Evolutionary conservation across 495 filamentous ascomycete species (phyloP), one percentile per base, ranked within the genome.

Genomic region (Daldinia childiae): DNA sequence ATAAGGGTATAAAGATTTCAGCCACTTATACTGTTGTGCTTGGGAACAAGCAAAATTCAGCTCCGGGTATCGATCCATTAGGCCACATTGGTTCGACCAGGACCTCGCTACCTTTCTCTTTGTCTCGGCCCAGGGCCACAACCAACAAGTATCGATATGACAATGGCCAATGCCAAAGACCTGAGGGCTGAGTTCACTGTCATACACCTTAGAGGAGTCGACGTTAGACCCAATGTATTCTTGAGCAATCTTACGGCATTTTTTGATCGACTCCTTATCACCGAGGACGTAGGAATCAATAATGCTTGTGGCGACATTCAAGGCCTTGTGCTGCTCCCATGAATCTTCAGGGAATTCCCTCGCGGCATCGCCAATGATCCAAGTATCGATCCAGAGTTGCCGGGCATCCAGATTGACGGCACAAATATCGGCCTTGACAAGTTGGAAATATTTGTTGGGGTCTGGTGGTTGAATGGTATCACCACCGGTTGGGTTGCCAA

Each of bases 51-150:
- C 88, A 81, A 99, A 99, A 21, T 93, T 89, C 73, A 96, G 91
- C 79, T 99, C 95, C 0, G 95, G 93, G 69, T 98, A 99, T 4
- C 92, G 88, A 36, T 99, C 95, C 82, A 99, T 91, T 50, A 99
- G 82, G 74, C 95, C 90, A 77, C 94, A 97, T 77, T 99, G 95
- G 76, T 92, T 97, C 2, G 93, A 92, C 95, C 95, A 99, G 1
- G 95, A 98, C 21, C 95, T 89, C 26, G 93, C 95, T 6, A 98
- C 90, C 83, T 99, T 99, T 65, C 95, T 91, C 79, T 97, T 98
- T 0, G 95, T 99, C 84, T 99, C 95, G n/a, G 93, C 95, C 86
- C 91, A 98, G 2, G 95, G 95, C 95, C 95, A 99, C 9, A 99
- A 83, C 95, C 95, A 99, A 80, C 94, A 97, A 27, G 92, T 94